Evolutionary conservation across 2,329 filamentous ascomycete genomes (phyloP), one percentile per base, ranked within the genome.

Genomic region (Pseudogymnoascus sp.): DNA sequence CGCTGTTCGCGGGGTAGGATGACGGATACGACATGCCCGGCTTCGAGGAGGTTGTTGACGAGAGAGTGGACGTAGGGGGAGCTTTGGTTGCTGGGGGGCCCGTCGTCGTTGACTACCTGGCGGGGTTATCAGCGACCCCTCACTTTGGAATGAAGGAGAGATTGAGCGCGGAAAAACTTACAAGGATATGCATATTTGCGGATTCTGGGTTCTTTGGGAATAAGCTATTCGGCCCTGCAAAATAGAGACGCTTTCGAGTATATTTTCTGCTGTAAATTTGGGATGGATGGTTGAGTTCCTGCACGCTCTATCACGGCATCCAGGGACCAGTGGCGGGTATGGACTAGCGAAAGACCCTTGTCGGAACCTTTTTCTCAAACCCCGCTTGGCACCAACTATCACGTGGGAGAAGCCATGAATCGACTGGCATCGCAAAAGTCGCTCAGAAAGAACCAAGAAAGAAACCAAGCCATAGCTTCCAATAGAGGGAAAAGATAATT

Each of bases 1-100:
- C 93, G 87, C 77, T 99, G 95, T 6, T 87, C 88, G 74, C 97
- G 86, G 1, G 95, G 95, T 13, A 99, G 84, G 67, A 95, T 89
- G 60, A 99, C 93, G 6, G 91, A 96, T 65, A 97, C 91, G n/a
- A 79, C 82, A 76, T 97, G 93, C 6, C 92, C 92, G 33, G 88
- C 86, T 63, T 80, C 76, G 74, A 91, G 86, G 61, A 95, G 86
- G 62, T 83, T 82, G 65, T 84, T 79, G 47, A 93, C 82, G 64
- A 93, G 82, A 66, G 84, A 86, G 77, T 91, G 89, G 66, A 93
- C 83, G 71, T 93, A 93, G 6, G 90, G 90, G 53, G 89, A 92
- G 40, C 89, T 90, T 72, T 88, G 84, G 65, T 86, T 82, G 33
- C 88, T 91, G 67, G 90, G 90, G 61, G 90, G 90, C 14, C 90